phyloP scores from a whole-genome alignment of 2,329 filamentous ascomycete species.

The Aotearoamyces nothofagi region DNA sequence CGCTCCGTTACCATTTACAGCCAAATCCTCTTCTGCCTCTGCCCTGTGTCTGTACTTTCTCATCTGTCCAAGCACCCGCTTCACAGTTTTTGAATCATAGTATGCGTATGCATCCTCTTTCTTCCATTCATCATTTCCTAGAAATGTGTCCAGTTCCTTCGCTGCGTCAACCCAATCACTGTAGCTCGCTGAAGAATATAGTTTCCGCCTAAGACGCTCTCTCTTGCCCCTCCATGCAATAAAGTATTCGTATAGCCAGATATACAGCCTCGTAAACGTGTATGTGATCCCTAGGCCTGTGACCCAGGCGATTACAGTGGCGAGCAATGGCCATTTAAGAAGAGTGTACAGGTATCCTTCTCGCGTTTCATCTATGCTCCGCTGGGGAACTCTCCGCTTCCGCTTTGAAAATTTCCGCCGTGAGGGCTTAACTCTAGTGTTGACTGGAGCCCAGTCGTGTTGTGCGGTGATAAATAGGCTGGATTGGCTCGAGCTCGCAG shows the following conservation, averaged over 20 bases:
- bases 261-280: constrained; percentile 71
- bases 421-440: constrained; percentile 43
- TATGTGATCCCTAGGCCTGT: constrained; percentile 59
- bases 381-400: constrained; percentile 22
- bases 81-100: constrained; percentile 79
- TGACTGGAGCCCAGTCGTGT: constrained; percentile 90
- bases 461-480: constrained; percentile 64
- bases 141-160: constrained; percentile 60
- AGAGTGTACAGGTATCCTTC: constrained; percentile 85
- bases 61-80: constrained; percentile 63
- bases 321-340: constrained; percentile 81
- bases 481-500: constrained; percentile 6
- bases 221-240: constrained; percentile 77
- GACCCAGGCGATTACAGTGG: constrained; percentile 72
- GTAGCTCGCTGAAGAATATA: constrained; percentile 63
- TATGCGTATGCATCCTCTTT: constrained; percentile 64
- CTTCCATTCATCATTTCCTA: constrained; percentile 73
- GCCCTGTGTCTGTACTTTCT: constrained; percentile 38
- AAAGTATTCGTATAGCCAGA: constrained; percentile 82
- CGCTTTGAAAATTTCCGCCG: constrained; percentile 7
- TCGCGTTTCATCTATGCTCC: constrained; percentile 78
- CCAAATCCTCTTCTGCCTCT: constrained; percentile 40
- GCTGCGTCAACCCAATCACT: constrained; percentile 72
- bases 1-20: constrained; percentile 22
- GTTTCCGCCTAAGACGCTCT: constrained; percentile 51